Conservation (phyloP, 2,329 filamentous ascomycete genomes). For the Purpureocillium lavendulum region DNA sequence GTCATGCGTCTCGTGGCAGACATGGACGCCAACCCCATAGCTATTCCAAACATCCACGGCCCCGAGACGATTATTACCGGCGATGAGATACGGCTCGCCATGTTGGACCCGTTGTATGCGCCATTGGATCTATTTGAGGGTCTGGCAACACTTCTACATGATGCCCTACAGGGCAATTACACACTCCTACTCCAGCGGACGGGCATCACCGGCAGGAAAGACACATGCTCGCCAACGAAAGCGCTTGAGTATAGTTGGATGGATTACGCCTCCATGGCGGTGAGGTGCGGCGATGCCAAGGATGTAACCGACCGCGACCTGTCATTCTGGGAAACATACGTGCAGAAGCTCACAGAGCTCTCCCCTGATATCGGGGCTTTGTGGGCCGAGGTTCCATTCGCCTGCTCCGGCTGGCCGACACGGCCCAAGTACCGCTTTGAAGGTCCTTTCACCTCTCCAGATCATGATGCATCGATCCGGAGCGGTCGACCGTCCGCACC, state of each 20-base stretch:
- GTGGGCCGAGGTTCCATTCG: slow-evolving; percentile 16
- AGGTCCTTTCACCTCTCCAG: slow-evolving; percentile 11
- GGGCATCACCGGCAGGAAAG: background rate
- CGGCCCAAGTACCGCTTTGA: slow-evolving; percentile 25
- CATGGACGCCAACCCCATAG: slow-evolving; percentile 9
- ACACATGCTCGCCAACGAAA: background rate
- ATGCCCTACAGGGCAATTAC: slow-evolving; percentile 1
- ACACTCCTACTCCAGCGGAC: background rate
- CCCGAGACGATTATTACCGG: slow-evolving; percentile 15
- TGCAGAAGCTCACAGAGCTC: slow-evolving; percentile 10
- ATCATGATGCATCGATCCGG: slow-evolving; percentile 6
- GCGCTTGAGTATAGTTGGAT: slow-evolving; percentile 2
- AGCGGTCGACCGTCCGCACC: slow-evolving; percentile 22
- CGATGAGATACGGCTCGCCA: slow-evolving; percentile 5
- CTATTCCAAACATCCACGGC: slow-evolving; percentile 9
- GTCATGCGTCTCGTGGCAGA: no score
- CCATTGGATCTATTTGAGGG: slow-evolving; percentile 12
- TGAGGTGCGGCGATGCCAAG: slow-evolving; percentile 12
- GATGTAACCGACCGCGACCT: slow-evolving; percentile 7
- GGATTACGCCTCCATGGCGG: background rate
- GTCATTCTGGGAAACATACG: slow-evolving; percentile 12
- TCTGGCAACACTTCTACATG: slow-evolving; percentile 3
- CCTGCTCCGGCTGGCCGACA: slow-evolving; percentile 24
- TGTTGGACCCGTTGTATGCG: slow-evolving; percentile 17
- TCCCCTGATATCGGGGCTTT: slow-evolving; percentile 15